These are phyloP conservation scores for Leishmania aethiopica DNA, from an alignment of 208 protist species.

Conservation along the genomic window DNA sequence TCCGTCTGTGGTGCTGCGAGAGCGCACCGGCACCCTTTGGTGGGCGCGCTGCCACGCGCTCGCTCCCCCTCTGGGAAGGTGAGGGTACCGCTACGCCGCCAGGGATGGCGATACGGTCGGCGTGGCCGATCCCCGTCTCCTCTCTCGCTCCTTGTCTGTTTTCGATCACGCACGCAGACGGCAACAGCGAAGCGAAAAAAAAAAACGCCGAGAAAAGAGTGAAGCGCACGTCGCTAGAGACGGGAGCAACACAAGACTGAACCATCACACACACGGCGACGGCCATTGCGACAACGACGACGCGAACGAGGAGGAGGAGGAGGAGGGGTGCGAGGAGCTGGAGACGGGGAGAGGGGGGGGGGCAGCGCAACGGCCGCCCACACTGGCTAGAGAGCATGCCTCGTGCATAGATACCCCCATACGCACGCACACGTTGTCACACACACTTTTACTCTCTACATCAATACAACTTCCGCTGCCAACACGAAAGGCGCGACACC, in stretches of 20 bases:
- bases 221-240: not conserved
- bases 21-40: not conserved
- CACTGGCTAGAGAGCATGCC: not conserved
- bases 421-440: not conserved
- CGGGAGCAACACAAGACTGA: not conserved
- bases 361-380: not conserved
- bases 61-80: not conserved
- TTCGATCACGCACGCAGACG: not conserved
- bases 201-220: no score
- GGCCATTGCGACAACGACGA: not conserved
- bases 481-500: not conserved
- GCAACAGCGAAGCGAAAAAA: not conserved
- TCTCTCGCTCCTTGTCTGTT: not conserved
- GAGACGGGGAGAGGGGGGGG: not conserved
- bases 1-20: not conserved
- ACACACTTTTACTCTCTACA: not conserved
- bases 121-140: not conserved
- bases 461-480: not conserved
- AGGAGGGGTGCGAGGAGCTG: not conserved
- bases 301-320: not conserved
- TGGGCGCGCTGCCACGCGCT: not conserved
- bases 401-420: not conserved
- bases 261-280: not conserved
- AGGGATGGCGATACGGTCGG: not conserved
- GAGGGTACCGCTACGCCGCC: not conserved